Evolutionary conservation across 83 land plant genomes (phyloP).

Genomic region (Thuja plicata): DNA sequence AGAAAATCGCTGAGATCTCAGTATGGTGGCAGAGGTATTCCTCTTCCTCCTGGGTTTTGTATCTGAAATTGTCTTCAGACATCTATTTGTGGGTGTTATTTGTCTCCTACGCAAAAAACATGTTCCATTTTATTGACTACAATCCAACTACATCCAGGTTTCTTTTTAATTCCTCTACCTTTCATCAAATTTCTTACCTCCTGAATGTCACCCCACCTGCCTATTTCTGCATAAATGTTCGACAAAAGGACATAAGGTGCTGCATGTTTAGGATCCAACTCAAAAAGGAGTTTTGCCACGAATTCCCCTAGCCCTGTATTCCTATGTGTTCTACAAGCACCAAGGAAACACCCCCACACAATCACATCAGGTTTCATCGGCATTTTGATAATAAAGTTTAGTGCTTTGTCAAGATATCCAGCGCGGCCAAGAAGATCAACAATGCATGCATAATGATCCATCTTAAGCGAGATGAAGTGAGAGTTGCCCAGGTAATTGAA

Average conservation of each 20-base stretch:
- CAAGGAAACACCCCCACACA: slow-evolving; percentile 46
- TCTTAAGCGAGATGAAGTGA: slow-evolving; percentile 31
- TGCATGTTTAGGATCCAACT: slow-evolving; percentile 25
- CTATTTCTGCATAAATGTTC: slow-evolving; percentile 16
- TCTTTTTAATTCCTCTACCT: not conserved
- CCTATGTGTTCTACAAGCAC: slow-evolving; percentile 36
- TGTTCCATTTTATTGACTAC: slow-evolving; percentile 17
- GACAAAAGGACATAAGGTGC: not conserved
- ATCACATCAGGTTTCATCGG: slow-evolving; percentile 39
- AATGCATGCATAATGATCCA: slow-evolving; percentile 54
- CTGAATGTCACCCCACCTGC: slow-evolving; percentile 1
- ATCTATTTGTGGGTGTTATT: not conserved
- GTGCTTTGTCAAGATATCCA: slow-evolving; percentile 51
- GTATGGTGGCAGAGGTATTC: not conserved
- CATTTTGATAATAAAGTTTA: slow-evolving; percentile 45
- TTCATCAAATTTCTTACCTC: not conserved
- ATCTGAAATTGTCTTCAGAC: not conserved
- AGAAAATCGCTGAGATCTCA: not conserved
- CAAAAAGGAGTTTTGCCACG: slow-evolving; percentile 15
- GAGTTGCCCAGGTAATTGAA: slow-evolving; percentile 42
- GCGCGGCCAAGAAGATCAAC: slow-evolving; percentile 57
- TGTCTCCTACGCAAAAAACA: slow-evolving; percentile 14
- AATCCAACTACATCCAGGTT: slow-evolving; percentile 24
- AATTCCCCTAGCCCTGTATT: slow-evolving; percentile 13
- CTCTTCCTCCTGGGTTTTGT: not conserved